Base-by-base conservation (phyloP, 768 basidiomycete species). In the Tricholoma saponaceum region DNA sequence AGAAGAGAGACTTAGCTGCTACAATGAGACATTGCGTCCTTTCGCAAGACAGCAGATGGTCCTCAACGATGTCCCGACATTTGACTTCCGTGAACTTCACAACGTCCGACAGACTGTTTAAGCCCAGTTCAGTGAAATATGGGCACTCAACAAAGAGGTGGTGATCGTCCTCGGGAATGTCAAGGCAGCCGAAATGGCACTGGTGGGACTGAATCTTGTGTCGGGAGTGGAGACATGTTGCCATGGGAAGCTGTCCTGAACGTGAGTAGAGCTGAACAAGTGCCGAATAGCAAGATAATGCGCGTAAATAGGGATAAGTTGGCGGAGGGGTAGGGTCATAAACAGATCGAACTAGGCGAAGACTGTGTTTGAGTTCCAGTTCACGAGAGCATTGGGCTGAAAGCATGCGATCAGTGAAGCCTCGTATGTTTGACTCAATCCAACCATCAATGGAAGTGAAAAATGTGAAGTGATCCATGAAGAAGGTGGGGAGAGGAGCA, bases 161-260 rank as follows among this genome's bases (percentile, higher is more conserved):
- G n/a, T n/a, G n/a, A n/a, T n/a, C n/a, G n/a, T n/a, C n/a, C n/a
- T n/a, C n/a, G n/a, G n/a, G n/a, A n/a, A n/a, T n/a, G n/a, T n/a
- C n/a, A n/a, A n/a, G n/a, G n/a, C n/a, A n/a, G n/a, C n/a, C n/a
- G n/a, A n/a, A n/a, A n/a, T n/a, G 23, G 39, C 57, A 58, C 13
- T n/a, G 16, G 22, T 51, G 26, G 16, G 49, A 51, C 12, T 28
- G 10, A 25, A 26, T 32, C 49, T 28, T 51, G 26, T 51, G 26
- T 25, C 26, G 30, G 25, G 49, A 51, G 49, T 28, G 49, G 49
- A 49, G 47, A 28, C 22, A 12, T 12, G 47, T 10, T 2, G 61
- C 62, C 2, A 66, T 66, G 14, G 62, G 51, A 0, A 66, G 59
- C 51, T 70, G 69, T 1, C 60, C 56, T 4, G 69, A 64, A n/a